Percentiles rank a stretch among this genome's conserved stretches.
Evolutionary conservation across 441 rosid species (phyloP).

Genomic region (Metrosideros polymorpha): DNA sequence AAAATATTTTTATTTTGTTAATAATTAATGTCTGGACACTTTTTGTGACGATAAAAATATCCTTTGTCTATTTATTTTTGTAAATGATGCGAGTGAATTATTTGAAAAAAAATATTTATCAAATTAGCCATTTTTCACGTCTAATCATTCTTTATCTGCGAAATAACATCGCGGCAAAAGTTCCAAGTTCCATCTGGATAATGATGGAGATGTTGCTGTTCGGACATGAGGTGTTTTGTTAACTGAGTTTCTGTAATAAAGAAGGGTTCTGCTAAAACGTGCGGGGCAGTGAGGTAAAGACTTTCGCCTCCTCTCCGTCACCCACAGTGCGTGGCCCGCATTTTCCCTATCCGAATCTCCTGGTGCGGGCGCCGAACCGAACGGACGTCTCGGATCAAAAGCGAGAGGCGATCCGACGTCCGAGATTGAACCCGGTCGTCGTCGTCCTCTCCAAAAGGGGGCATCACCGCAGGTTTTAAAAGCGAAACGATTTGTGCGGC

Average conservation of each 20-base stretch:
- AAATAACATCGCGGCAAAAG: too few species aligned
- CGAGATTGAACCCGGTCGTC: background rate
- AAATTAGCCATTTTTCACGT: background rate
- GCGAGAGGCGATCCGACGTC: background rate
- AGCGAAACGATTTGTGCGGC: background rate
- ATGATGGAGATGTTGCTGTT: background rate
- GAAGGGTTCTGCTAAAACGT: background rate
- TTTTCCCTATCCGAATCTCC: background rate
- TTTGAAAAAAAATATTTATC: background rate
- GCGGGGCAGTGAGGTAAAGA: too few species aligned
- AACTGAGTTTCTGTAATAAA: background rate
- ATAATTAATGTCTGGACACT: too few species aligned
- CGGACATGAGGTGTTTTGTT: rapidly evolving
- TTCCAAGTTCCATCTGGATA: background rate
- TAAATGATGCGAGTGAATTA: too few species aligned
- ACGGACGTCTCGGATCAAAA: background rate
- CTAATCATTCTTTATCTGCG: background rate
- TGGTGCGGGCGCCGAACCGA: background rate
- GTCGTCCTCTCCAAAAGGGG: background rate
- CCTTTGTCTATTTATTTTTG: too few species aligned
- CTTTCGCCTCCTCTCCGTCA: too few species aligned
- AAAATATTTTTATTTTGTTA: too few species aligned
- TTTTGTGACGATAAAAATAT: too few species aligned
- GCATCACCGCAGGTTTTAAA: too few species aligned
- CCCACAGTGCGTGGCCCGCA: background rate